Evolutionary conservation across 495 filamentous ascomycete genomes (phyloP).

Genomic region (Tuber calosporum): DNA sequence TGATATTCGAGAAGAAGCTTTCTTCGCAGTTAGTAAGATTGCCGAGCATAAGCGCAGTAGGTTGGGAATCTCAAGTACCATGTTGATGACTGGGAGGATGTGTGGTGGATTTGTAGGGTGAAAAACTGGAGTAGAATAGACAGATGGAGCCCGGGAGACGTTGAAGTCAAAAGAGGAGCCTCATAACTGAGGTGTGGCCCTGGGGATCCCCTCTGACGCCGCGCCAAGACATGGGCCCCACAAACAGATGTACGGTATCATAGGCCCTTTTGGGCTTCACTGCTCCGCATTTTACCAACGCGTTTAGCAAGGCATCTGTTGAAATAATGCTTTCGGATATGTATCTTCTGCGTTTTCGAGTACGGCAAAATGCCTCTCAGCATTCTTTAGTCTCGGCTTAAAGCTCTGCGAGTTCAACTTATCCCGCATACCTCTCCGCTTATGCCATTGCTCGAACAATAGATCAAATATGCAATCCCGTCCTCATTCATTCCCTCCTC

Average conservation of each 20-base stretch:
- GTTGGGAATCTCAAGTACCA: constrained; percentile 14
- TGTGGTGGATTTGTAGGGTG: constrained; percentile 9
- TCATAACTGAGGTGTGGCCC: constrained; percentile 18
- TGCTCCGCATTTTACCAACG: neutral
- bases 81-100: constrained; percentile 7
- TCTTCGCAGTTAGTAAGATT: constrained; percentile 19
- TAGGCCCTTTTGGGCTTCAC: neutral
- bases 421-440: no score
- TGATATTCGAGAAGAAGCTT: constrained; percentile 95
- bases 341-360: no score
- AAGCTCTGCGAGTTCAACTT: no score
- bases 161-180: constrained; percentile 22
- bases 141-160: constrained; percentile 16
- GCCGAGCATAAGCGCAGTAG: neutral
- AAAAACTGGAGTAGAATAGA: neutral
- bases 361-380: no score
- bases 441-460: no score
- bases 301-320: neutral
- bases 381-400: no score
- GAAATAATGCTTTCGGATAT: no score
- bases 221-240: constrained; percentile 25
- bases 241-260: constrained; percentile 11
- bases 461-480: no score
- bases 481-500: no score
- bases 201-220: constrained; percentile 29